A percentile compares a stretch with the other conserved stretches of the same genome.
Evolutionary conservation across 306 rosid genomes (phyloP).

Genomic region (Vigna mungo): DNA sequence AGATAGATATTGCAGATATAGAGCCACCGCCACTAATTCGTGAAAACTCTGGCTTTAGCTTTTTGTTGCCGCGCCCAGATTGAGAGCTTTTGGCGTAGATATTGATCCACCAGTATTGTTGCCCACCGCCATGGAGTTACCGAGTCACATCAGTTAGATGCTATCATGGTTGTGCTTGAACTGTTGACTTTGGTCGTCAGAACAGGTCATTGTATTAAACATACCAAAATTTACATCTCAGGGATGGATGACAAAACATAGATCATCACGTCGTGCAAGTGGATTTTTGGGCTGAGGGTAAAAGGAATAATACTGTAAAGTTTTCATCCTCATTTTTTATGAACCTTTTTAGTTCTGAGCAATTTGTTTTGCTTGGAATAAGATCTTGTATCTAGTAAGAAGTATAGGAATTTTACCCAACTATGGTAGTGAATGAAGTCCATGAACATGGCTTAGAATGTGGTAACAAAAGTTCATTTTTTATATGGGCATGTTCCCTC

Average conservation of each 20-base stretch:
- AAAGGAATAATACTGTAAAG: conserved; percentile 3
- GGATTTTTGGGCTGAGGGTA: conserved; percentile 28
- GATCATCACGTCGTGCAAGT: conserved; percentile 44
- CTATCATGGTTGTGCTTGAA: conserved; percentile 39
- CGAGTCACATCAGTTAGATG: conserved; percentile 32
- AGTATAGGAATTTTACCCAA: conserved; percentile 37
- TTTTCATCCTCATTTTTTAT: conserved; percentile 6
- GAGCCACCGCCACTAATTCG: conserved; percentile 60
- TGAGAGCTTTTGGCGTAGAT: conserved; percentile 43
- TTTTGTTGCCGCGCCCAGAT: conserved; percentile 58
- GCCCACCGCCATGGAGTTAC: conserved; percentile 19
- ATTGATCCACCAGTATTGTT: conserved; percentile 37
- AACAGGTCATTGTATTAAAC: conserved; percentile 40
- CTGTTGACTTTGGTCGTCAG: conserved; percentile 45
- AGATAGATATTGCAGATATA: conserved; percentile 61
- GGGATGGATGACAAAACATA: conserved; percentile 30
- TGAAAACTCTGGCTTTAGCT: conserved; percentile 67
- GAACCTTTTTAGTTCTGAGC: conserved; percentile 34
- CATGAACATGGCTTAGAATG: conserved; percentile 10
- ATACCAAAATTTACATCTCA: conserved; percentile 28
- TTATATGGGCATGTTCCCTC: conserved; percentile 5
- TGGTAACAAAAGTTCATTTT: conserved; percentile 17
- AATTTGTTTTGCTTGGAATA: conserved; percentile 31
- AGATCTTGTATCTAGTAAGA: conserved; percentile 42
- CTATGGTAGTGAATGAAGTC: conserved; percentile 23